Evolutionary conservation across 2,329 filamentous ascomycete species (phyloP).

Genomic region (Fusarium poae): DNA sequence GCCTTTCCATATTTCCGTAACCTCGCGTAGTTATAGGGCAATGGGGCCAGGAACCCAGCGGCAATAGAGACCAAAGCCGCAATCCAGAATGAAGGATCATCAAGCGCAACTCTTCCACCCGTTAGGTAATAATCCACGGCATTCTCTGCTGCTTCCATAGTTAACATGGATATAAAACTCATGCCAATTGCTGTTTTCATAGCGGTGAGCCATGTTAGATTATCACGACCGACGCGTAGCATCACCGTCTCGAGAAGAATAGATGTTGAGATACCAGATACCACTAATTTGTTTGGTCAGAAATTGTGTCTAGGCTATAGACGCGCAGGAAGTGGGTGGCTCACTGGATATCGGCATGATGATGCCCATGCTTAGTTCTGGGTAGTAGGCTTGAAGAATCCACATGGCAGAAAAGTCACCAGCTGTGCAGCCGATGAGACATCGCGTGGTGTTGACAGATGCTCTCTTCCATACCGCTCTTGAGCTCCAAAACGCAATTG

Average conservation of each 20-base stretch:
- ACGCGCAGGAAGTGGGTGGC: rapidly evolving
- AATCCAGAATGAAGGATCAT: slow-evolving; percentile 64
- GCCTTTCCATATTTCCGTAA: slow-evolving; percentile 63
- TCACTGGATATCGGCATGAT: slow-evolving; percentile 68
- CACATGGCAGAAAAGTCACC: slow-evolving; percentile 71
- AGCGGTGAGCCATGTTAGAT: slow-evolving; percentile 61
- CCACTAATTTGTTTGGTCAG: slow-evolving; percentile 55
- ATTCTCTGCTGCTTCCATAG: slow-evolving; percentile 69
- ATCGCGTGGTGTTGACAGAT: slow-evolving; percentile 66
- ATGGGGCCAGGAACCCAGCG: slow-evolving; percentile 62
- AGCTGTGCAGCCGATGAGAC: slow-evolving; percentile 66
- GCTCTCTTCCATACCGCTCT: slow-evolving; percentile 62
- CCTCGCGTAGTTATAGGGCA: slow-evolving; percentile 67
- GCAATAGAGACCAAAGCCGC: slow-evolving; percentile 61
- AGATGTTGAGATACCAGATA: slow-evolving; percentile 64
- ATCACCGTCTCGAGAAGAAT: slow-evolving; percentile 66
- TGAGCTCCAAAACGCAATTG: slow-evolving; percentile 52
- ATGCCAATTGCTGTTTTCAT: slow-evolving; percentile 67
- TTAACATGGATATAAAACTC: slow-evolving; percentile 70
- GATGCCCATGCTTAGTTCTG: slow-evolving; percentile 60
- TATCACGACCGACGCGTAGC: slow-evolving; percentile 62
- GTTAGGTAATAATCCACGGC: slow-evolving; percentile 68
- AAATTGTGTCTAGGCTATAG: rapidly evolving
- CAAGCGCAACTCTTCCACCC: slow-evolving; percentile 62
- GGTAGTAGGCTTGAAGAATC: slow-evolving; percentile 63